Evolutionary conservation across 2,329 filamentous ascomycete species (phyloP).

Genomic region (Lachnellula hyalina): DNA sequence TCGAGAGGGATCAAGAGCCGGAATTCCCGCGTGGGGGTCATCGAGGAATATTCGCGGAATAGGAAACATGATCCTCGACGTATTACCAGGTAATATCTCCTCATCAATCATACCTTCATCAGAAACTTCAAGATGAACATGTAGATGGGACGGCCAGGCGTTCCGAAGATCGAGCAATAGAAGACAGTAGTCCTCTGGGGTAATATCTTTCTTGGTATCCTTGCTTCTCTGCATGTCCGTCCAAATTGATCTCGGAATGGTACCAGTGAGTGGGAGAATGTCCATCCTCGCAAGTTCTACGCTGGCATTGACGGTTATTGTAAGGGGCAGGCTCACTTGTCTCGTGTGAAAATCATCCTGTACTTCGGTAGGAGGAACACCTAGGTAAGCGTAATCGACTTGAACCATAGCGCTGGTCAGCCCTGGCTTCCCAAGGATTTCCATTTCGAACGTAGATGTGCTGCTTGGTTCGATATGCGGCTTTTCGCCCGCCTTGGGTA

Average conservation of each 20-base stretch:
- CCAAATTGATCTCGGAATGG: conserved; percentile 60
- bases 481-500: conserved; percentile 45
- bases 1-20: conserved; percentile 72
- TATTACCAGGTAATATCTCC: conserved; percentile 60
- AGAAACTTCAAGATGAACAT: conserved; percentile 51
- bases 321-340: conserved; percentile 73
- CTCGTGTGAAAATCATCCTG: conserved; percentile 75
- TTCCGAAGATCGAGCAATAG: conserved; percentile 82
- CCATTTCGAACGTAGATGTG: conserved; percentile 70
- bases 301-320: conserved; percentile 87
- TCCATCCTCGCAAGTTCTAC: conserved; percentile 78
- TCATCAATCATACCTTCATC: conserved; percentile 34
- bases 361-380: conserved; percentile 61
- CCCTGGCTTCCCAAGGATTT: conserved; percentile 81
- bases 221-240: conserved; percentile 32
- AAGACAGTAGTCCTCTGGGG: conserved; percentile 65
- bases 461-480: conserved; percentile 60
- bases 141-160: conserved; percentile 77
- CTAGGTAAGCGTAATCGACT: conserved; percentile 82
- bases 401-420: conserved; percentile 74
- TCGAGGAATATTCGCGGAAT: conserved; percentile 69
- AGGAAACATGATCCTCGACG: conserved; percentile 69
- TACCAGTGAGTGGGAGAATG: conserved; percentile 64
- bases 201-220: conserved; percentile 32
- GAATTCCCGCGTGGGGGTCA: conserved; percentile 73